Base-by-base conservation (phyloP, 2,329 filamentous ascomycete genomes). In the Zasmidium cellare region DNA sequence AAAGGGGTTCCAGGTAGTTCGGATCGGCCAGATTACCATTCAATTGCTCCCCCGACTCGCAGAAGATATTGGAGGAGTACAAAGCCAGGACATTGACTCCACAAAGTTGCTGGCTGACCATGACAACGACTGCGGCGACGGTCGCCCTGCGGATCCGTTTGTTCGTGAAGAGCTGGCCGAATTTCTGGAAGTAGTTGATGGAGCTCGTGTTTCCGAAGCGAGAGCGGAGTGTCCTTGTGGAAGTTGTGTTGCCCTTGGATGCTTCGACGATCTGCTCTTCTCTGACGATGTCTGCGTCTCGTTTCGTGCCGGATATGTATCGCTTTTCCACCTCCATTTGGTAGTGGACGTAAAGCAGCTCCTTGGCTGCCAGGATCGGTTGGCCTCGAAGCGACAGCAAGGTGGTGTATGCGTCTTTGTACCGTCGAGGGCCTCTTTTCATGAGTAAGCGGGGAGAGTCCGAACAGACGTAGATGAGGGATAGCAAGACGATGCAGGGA, bases 371-470 rank as follows among this genome's bases (percentile, higher is more conserved):
- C 23, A 71, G 51, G 2, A 72, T 60, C 2, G 61, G 65, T 18
- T 64, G 58, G 22, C 60, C 59, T 9, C 68, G 61, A 9, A 72
- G 62, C 16, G 48, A 38, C 20, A 64, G 38, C 0, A 71, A 57
- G 0, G 66, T 65, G 12, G 61, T 53, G 51, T 67, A 71, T 1
- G 70, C 69, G n/a, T 57, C 60, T 11, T 45, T 22, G 49, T 70
- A 69, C 16, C 61, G 57, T 6, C 49, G 20, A 16, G 46, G 41
- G 18, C 56, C 57, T 45, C 64, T 62, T 51, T 69, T 69, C 62
- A 72, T 68, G 35, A 69, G 51, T 45, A 68, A 71, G 6, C 69
- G 60, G 1, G 70, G 69, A 9, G 67, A 69, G 46, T 71, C 70
- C 3, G 67, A 65, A 46, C 65, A 68, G 46, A 67, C 60, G 50